These are phyloP conservation scores for Schoenoplectus triqueter DNA, from an alignment of 202 grass and related monocot genomes.

Conservation along the genomic window DNA sequence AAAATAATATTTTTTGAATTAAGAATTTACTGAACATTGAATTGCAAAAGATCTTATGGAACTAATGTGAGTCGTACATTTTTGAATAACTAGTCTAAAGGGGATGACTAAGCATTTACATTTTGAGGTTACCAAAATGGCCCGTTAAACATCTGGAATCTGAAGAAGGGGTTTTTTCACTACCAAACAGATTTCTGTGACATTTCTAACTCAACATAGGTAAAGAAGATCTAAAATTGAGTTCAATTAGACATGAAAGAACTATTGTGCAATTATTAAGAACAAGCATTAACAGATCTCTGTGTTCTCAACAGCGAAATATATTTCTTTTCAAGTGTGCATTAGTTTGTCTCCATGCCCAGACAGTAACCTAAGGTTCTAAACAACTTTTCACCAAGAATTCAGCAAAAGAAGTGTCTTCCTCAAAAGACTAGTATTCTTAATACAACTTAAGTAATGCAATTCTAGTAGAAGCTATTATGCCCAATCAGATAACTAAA, in stretches of 20 bases:
- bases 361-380: background rate
- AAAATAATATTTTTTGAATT: conserved; percentile 32
- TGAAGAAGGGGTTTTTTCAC: background rate
- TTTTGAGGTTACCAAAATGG: background rate
- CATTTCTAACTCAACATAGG: background rate
- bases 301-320: background rate
- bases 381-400: background rate
- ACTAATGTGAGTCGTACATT: background rate
- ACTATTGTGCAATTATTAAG: background rate
- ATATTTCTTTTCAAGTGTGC: background rate
- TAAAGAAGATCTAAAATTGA: conserved; percentile 1
- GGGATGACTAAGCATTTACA: background rate
- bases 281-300: background rate
- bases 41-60: conserved; percentile 17
- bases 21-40: conserved; percentile 35
- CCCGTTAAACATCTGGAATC: background rate
- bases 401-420: background rate
- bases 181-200: conserved; percentile 6
- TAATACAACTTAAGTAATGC: conserved; percentile 15
- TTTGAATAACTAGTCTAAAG: background rate
- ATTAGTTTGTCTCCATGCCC: background rate
- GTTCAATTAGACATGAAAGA: background rate
- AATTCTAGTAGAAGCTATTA: background rate
- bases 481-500: background rate
- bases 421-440: background rate